A percentile compares a stretch with the other conserved stretches of the same genome.
Evolutionary conservation across 306 rosid species (phyloP).

Genomic region (Vigna trinervia): DNA sequence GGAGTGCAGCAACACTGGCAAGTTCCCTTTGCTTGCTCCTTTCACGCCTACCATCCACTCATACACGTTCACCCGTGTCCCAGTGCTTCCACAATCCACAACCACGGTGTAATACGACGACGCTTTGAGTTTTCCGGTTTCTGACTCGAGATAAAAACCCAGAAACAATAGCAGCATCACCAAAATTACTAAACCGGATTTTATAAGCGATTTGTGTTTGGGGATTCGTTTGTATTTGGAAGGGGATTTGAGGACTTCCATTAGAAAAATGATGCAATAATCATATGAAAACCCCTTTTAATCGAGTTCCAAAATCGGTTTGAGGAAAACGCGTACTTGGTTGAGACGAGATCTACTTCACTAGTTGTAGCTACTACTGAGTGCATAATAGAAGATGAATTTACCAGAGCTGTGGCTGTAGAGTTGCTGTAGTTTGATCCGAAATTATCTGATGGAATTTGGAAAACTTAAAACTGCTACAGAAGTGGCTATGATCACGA

Average conservation of each 20-base stretch:
- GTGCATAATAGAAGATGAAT: neutral
- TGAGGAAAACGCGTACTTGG: neutral
- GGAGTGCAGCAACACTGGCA: slow-evolving; percentile 66
- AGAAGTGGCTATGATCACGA: neutral
- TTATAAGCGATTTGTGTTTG: slow-evolving; percentile 47
- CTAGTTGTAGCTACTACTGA: neutral
- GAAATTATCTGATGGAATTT: slow-evolving; percentile 18
- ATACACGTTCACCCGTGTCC: slow-evolving; percentile 73
- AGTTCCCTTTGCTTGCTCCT: slow-evolving; percentile 40
- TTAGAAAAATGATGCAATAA: slow-evolving; percentile 34
- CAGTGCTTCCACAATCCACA: slow-evolving; percentile 86
- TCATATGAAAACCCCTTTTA: slow-evolving; percentile 31
- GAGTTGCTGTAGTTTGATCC: slow-evolving; percentile 33
- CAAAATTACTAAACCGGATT: slow-evolving; percentile 35
- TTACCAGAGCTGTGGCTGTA: slow-evolving; percentile 20
- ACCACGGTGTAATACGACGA: slow-evolving; percentile 73
- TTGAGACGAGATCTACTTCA: slow-evolving; percentile 6
- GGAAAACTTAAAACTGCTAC: neutral
- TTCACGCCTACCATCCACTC: slow-evolving; percentile 54
- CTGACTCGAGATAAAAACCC: slow-evolving; percentile 58
- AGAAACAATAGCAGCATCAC: slow-evolving; percentile 50
- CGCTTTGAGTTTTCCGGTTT: slow-evolving; percentile 35
- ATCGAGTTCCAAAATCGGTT: neutral
- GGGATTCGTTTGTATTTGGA: slow-evolving; percentile 62
- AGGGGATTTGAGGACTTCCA: slow-evolving; percentile 75